These are phyloP conservation scores for Xylaria sp. DNA, from an alignment of 495 filamentous ascomycete species.

Conservation along the genomic window DNA sequence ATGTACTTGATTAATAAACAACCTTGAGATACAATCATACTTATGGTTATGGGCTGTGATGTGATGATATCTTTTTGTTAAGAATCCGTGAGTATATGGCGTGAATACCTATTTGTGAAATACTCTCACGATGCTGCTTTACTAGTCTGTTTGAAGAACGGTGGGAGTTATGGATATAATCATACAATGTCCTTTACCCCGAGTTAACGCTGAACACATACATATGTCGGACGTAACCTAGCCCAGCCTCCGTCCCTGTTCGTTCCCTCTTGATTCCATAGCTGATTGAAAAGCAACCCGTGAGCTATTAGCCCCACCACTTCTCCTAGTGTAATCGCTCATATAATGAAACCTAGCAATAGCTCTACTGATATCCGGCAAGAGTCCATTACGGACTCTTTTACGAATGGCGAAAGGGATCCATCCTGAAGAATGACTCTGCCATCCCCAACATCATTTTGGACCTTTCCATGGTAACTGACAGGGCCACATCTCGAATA, in stretches of 20 bases:
- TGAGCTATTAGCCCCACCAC: no score
- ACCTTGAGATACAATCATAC: not conserved
- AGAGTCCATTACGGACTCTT: not conserved
- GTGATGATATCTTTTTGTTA: not conserved
- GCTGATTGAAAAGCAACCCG: no score
- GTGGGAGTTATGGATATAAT: not conserved
- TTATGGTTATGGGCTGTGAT: not conserved
- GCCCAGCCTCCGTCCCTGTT: not conserved
- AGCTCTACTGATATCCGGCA: not conserved
- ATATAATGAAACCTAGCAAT: no score
- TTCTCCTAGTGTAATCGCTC: no score
- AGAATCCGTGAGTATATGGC: not conserved
- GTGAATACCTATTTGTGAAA: not conserved
- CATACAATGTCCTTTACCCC: slow-evolving; percentile 4
- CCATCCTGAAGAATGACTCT: not conserved
- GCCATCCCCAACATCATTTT: not conserved
- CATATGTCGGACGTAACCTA: not conserved
- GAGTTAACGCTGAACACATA: not conserved
- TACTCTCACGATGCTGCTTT: not conserved
- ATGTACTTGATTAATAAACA: not conserved
- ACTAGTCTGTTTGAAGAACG: not conserved
- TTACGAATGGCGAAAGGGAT: not conserved
- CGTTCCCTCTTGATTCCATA: not conserved
- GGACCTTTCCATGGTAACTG: not conserved
- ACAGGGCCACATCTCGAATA: not conserved